These are phyloP conservation scores for Blastomyces parvus DNA, from an alignment of 2,329 filamentous ascomycete genomes.

Conservation along the genomic window DNA sequence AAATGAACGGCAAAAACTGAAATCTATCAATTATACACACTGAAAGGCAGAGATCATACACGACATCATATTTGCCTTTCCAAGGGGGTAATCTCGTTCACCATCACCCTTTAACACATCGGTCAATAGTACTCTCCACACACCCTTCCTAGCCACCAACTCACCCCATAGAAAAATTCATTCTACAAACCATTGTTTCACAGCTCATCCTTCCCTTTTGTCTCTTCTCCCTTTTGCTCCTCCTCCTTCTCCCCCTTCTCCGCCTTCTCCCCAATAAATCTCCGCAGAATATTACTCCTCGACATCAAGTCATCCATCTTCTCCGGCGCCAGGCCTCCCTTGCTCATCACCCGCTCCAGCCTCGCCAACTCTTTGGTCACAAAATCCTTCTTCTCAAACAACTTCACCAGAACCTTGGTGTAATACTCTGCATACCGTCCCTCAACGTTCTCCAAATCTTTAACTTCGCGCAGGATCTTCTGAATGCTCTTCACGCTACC, in stretches of 20 bases:
- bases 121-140: neutral
- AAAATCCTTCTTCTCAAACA: slow-evolving; percentile 65
- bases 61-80: neutral
- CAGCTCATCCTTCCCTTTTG: slow-evolving; percentile 59
- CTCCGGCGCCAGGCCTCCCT: slow-evolving; percentile 72
- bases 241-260: slow-evolving; percentile 53
- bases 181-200: slow-evolving; percentile 32
- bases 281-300: slow-evolving; percentile 79
- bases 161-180: neutral
- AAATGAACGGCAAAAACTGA: neutral
- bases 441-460: slow-evolving; percentile 61
- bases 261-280: slow-evolving; percentile 56
- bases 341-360: slow-evolving; percentile 68
- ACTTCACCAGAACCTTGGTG: slow-evolving; percentile 79
- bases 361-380: slow-evolving; percentile 77
- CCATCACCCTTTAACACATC: neutral
- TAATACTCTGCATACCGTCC: slow-evolving; percentile 92
- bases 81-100: neutral
- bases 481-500: slow-evolving; percentile 49
- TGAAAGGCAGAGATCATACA: neutral
- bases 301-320: slow-evolving; percentile 82
- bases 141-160: neutral
- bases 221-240: slow-evolving; percentile 49
- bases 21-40: neutral
- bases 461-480: slow-evolving; percentile 59